Base-by-base conservation (phyloP, 202 grass and related monocot species). In the Dendrocalamus latiflorus region DNA sequence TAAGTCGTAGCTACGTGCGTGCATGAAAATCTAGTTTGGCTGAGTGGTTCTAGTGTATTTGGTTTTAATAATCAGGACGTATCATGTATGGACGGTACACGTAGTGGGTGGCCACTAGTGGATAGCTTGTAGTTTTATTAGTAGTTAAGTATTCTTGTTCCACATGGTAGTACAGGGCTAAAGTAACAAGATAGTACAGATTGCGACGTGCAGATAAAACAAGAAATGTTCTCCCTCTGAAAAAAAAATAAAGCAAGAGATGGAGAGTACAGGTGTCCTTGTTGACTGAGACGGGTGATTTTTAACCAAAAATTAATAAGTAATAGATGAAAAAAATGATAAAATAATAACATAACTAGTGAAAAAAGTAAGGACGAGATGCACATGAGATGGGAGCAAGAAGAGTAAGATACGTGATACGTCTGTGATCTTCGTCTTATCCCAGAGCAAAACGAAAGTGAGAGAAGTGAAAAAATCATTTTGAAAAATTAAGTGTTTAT, bases 161-260 rank as follows among this genome's bases (percentile, higher is more conserved):
- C 80, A 82, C 80, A 28, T 74, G 80, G 56, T 50, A 42, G 68
- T 22, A 82, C 42, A 63, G n/a, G 26, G 22, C 18, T n/a, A 25
- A 21, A 37, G 25, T 42, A 82, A 62, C 49, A 34, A 71, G n/a
- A 43, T 61, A 30, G 17, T 48, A 6, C 33, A 37, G 25, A 59
- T n/a, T 24, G 39, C 30, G 66, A 61, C 39, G 53, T 81, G 24
- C 12, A 48, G 39, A 70, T 47, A 59, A 36, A 16, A 9, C 9
- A 18, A 48, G 0, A 59, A 81, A 60, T 22, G 8, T 44, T 43
- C 16, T 20, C 10, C 42, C 6, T 75, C 4, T 41, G 3, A 10
- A 21, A 39, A 33, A 39, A 39, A 65, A 17, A 17, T 16, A 16
- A 56, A 21, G 51, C 20, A 57, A 20, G 21, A 22, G 7, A 14